A percentile compares a stretch with the other conserved stretches of the same genome.
Conservation (phyloP, 352 stramenopile species). For the Pythium aphanidermatum region DNA sequence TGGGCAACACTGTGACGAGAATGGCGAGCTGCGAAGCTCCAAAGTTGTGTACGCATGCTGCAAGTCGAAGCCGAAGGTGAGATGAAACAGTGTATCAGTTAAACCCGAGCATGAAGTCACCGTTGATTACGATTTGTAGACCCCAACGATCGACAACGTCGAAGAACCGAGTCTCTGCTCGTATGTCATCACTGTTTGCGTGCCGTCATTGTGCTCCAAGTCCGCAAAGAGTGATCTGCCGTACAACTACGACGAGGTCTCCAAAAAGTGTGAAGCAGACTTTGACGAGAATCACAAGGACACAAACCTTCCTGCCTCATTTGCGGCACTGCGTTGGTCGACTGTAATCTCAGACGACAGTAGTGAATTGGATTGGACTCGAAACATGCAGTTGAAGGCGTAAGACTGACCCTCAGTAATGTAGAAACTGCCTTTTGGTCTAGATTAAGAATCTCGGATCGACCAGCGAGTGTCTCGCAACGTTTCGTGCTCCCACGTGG, state of each 20-base stretch:
- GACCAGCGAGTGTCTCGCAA: slow-evolving; percentile 51
- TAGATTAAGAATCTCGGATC: slow-evolving; percentile 69
- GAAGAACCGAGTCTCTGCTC: slow-evolving; percentile 78
- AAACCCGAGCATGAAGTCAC: too few relatives aligned
- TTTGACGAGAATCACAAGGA: slow-evolving; percentile 31
- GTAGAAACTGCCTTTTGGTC: not conserved
- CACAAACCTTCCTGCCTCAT: slow-evolving; percentile 30
- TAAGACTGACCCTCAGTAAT: slow-evolving; percentile 14
- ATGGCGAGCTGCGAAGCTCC: slow-evolving; percentile 60
- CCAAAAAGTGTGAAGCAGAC: slow-evolving; percentile 45
- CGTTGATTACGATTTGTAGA: slow-evolving; percentile 11
- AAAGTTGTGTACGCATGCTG: slow-evolving; percentile 79
- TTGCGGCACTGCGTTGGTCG: slow-evolving; percentile 68
- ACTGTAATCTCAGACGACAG: slow-evolving; percentile 80
- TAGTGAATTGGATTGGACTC: slow-evolving; percentile 77
- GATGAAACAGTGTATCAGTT: too few relatives aligned
- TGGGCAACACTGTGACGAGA: slow-evolving; percentile 81
- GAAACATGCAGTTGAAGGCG: slow-evolving; percentile 56
- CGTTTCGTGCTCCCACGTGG: slow-evolving; percentile 37
- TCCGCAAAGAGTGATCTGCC: slow-evolving; percentile 18
- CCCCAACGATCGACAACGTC: slow-evolving; percentile 56
- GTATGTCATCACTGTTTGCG: slow-evolving; percentile 74
- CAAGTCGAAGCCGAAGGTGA: slow-evolving; percentile 44
- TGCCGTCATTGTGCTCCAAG: slow-evolving; percentile 64
- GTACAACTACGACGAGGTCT: slow-evolving; percentile 29